Evolutionary conservation across 73 alveolate genomes (phyloP).

Genomic region (Uronychia binucleata): DNA sequence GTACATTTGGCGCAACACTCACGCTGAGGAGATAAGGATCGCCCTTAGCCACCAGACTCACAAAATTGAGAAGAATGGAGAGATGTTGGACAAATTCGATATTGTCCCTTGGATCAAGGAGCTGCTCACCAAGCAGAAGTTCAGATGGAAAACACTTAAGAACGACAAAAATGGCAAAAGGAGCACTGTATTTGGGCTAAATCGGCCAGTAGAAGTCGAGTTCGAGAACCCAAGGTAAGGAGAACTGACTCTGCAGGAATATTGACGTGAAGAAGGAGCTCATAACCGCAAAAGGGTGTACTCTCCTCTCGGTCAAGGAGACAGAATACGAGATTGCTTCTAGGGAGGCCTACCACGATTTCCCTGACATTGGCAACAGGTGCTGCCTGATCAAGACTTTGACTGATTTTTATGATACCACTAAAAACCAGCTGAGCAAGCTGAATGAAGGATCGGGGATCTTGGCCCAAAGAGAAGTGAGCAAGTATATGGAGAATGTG

Average conservation of each 20-base stretch:
- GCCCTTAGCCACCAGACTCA: neutral
- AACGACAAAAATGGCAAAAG: neutral
- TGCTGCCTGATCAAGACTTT: neutral
- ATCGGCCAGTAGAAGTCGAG: neutral
- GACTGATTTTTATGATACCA: neutral
- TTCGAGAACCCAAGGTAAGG: neutral
- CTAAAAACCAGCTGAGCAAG: neutral
- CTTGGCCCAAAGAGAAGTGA: neutral
- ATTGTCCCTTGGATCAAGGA: neutral
- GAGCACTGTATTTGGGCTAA: neutral
- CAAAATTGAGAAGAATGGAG: neutral
- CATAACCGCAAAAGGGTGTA: neutral
- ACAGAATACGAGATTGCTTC: neutral
- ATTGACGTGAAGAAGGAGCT: neutral
- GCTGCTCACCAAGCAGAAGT: neutral
- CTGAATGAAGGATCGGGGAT: neutral
- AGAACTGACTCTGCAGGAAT: no score
- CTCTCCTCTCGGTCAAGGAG: neutral
- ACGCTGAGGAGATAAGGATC: neutral
- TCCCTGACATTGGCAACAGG: neutral
- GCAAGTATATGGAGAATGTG: neutral
- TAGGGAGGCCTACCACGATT: neutral
- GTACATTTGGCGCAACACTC: neutral
- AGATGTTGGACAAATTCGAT: neutral
- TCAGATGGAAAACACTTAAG: neutral